Percentiles rank a stretch among this genome's conserved stretches.
These are phyloP conservation scores for Apiospora marii DNA, from an alignment of 2,329 filamentous ascomycete genomes.

Conservation along the genomic window DNA sequence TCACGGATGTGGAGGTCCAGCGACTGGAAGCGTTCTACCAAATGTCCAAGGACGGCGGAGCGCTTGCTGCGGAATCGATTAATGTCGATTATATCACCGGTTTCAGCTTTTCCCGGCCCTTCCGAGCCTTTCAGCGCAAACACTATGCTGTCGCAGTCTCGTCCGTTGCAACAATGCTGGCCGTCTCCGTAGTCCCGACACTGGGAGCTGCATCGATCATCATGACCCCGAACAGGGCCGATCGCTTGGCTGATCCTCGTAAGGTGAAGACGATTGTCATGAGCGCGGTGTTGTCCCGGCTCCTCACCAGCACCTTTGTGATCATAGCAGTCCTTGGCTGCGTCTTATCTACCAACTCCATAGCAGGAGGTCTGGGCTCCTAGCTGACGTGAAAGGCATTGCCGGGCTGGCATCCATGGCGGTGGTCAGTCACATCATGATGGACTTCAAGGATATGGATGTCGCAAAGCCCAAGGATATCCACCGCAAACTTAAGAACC, in stretches of 20 bases:
- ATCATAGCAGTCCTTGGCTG: constrained; percentile 66
- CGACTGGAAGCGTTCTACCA: constrained; percentile 74
- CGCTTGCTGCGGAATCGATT: constrained; percentile 70
- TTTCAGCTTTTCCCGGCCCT: constrained; percentile 70
- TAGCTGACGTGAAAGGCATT: constrained; percentile 75
- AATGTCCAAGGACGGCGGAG: constrained; percentile 66
- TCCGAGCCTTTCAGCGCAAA: constrained; percentile 66
- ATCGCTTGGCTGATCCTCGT: constrained; percentile 47
- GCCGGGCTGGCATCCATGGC: constrained; percentile 80
- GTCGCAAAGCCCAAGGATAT: constrained; percentile 71
- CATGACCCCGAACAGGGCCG: constrained; percentile 59
- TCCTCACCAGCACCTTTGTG: constrained; percentile 63
- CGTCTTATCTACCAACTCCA: constrained; percentile 67
- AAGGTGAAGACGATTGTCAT: constrained; percentile 68
- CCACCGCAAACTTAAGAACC: constrained; percentile 70
- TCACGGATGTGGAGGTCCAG: constrained; percentile 71
- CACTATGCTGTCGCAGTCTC: constrained; percentile 76
- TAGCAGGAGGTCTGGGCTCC: constrained; percentile 69
- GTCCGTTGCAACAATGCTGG: constrained; percentile 69
- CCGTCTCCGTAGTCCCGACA: constrained; percentile 73
- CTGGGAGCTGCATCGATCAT: constrained; percentile 69
- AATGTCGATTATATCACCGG: constrained; percentile 79
- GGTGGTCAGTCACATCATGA: constrained; percentile 74
- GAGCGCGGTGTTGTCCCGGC: constrained; percentile 65
- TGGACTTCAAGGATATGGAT: constrained; percentile 78